phyloP scores from a whole-genome alignment of 1,284 basidiomycete species.

The Sparassis latifolia region DNA sequence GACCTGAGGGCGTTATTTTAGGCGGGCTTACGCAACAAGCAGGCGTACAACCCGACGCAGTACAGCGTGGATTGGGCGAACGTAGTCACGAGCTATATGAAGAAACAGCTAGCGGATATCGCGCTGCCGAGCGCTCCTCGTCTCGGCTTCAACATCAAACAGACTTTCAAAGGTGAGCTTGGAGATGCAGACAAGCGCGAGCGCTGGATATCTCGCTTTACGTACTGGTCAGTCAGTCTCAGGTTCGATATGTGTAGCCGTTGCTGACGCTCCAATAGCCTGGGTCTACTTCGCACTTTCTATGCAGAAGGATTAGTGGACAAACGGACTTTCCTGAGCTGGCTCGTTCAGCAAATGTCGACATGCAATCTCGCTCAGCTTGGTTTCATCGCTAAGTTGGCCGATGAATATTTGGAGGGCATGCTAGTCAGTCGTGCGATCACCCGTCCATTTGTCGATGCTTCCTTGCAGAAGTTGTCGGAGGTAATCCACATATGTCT shows the following conservation, averaged over 20 bases:
- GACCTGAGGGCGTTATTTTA: conserved; percentile 19
- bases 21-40: conserved; percentile 70
- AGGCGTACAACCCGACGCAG: conserved; percentile 68
- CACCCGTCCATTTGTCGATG: conserved; percentile 59
- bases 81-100: conserved; percentile 81
- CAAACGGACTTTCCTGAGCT: conserved; percentile 70
- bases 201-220: conserved; percentile 77
- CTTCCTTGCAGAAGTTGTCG: conserved; percentile 56
- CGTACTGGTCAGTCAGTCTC: conserved; percentile 54
- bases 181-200: conserved; percentile 64
- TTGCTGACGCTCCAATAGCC: conserved; percentile 33
- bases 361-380: conserved; percentile 80
- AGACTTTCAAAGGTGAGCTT: conserved; percentile 72
- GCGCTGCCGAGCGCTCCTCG: conserved; percentile 74
- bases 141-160: conserved; percentile 69
- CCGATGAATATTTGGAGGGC: conserved; percentile 75
- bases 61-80: conserved; percentile 91
- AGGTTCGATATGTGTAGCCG: background rate
- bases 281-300: conserved; percentile 71
- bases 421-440: conserved; percentile 64
- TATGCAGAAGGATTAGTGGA: conserved; percentile 82
- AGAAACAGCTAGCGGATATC: conserved; percentile 85
- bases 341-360: conserved; percentile 78
- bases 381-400: conserved; percentile 72
- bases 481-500: conserved; percentile 43